Conservation (phyloP, 129 eudicot species). For the Solidago caesia region DNA sequence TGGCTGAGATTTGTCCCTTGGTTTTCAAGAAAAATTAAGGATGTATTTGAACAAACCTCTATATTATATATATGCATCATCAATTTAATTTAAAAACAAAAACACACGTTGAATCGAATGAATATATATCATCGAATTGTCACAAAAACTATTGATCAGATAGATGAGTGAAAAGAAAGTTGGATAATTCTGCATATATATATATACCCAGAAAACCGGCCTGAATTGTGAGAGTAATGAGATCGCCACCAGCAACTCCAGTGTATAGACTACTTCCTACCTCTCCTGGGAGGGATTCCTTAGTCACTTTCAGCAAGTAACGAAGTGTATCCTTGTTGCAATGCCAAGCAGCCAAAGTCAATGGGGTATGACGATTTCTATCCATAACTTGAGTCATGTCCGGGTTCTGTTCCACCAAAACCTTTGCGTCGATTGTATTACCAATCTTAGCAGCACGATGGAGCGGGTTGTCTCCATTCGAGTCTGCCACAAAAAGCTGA, state of each 20-base stretch:
- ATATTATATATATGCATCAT: no score
- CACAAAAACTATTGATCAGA: background rate
- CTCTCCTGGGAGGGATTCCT: background rate
- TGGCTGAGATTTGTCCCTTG: no score
- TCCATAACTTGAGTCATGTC: background rate
- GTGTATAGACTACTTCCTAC: background rate
- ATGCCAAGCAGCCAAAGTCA: slow-evolving; percentile 10
- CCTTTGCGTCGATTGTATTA: background rate
- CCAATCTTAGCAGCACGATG: slow-evolving; percentile 10
- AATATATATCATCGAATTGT: background rate
- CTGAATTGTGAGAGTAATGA: slow-evolving; percentile 13
- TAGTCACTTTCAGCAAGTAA: background rate
- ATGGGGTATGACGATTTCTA: background rate
- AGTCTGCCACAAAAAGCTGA: background rate
- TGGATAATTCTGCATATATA: background rate
- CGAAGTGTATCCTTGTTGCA: background rate
- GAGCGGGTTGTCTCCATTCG: background rate
- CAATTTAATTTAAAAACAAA: no score
- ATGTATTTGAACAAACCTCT: no score
- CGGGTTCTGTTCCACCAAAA: slow-evolving; percentile 9
- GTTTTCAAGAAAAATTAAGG: no score
- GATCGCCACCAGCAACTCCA: slow-evolving; percentile 9
- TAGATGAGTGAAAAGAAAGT: background rate
- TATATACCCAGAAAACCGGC: slow-evolving; percentile 5
- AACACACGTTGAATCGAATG: background rate